Evolutionary conservation across 129 eudicot genomes (phyloP).

Genomic region (Sambucus nigra): DNA sequence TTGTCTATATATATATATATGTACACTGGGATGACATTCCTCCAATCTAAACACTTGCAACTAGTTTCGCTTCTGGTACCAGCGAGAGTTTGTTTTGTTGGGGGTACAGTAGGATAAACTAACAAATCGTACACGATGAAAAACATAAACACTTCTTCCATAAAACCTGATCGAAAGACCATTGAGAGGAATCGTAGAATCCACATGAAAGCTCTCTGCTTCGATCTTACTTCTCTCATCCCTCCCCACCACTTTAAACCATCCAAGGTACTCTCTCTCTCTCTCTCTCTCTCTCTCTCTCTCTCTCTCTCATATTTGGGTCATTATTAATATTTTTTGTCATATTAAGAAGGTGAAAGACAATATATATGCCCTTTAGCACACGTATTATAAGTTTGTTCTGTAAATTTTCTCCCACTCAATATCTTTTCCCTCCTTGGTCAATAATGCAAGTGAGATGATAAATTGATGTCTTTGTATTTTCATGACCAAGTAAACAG

Average conservation of each 20-base stretch:
- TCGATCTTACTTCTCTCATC: slow-evolving; percentile 20
- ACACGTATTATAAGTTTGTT: too few species aligned
- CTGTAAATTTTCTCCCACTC: too few species aligned
- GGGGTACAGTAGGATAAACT: neutral
- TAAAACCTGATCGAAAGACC: slow-evolving; percentile 17
- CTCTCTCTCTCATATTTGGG: too few species aligned
- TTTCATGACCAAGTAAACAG: too few species aligned
- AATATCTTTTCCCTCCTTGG: too few species aligned
- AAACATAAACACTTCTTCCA: neutral
- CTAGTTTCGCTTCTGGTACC: neutral
- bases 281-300: neutral
- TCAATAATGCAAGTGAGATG: too few species aligned
- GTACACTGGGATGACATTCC: too few species aligned
- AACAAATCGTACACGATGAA: neutral
- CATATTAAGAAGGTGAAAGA: too few species aligned
- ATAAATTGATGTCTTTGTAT: too few species aligned
- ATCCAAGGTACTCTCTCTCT: slow-evolving; percentile 11
- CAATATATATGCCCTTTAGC: too few species aligned
- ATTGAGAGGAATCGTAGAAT: slow-evolving; percentile 21
- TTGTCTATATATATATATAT: too few species aligned
- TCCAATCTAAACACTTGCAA: neutral
- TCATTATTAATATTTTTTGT: too few species aligned
- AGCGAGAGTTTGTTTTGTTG: neutral
- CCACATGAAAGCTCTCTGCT: slow-evolving; percentile 25
- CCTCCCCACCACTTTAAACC: slow-evolving; percentile 24